Base-by-base conservation (phyloP, 768 basidiomycete genomes). In the Panellus pusillus region DNA sequence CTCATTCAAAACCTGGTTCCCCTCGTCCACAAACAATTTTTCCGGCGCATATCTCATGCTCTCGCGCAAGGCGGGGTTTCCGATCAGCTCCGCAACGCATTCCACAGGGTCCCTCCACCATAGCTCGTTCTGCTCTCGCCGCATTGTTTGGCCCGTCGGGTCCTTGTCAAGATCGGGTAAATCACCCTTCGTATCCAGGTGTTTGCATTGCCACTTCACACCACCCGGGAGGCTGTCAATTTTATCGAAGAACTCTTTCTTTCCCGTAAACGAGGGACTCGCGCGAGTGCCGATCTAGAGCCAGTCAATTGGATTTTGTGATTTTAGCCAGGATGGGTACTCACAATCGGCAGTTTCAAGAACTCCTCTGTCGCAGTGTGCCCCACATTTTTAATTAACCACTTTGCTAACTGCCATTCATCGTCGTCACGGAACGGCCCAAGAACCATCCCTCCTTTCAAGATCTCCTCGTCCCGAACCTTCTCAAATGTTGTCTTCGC, bases 371-470 rank as follows among this genome's bases (percentile, higher is more conserved):
- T 61, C 50, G 2, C 45, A 59, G 11, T 68, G 46, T 3, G 65
- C 50, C 9, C 37, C 54, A 48, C 57, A 17, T 17, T 13, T 1
- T 41, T 50, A 15, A 61, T 60, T 28, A 70, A 32, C 65, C 62
- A 70, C n/a, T 50, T 28, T 1, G 60, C 70, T 4, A 71, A 35
- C 14, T 62, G 58, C 54, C 65, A 66, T 20, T 71, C 63, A 13
- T 64, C 65, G 31, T 52, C 47, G 18, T 50, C 40, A 13, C 20
- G 41, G 37, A 69, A 70, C 11, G 68, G 66, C 6, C 39, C 39
- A 19, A 40, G 39, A 6, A 40, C 39, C 18, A 7, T 15, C 6
- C 15, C 39, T 9, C n/a, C 39, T 19, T 40, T 40, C 39, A 40
- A 40, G 39, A 40, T n/a, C 39, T 40, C 15, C 14, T 40, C 39